phyloP scores from a whole-genome alignment of 345 rosid genomes.

The Geranium rotundifolium region DNA sequence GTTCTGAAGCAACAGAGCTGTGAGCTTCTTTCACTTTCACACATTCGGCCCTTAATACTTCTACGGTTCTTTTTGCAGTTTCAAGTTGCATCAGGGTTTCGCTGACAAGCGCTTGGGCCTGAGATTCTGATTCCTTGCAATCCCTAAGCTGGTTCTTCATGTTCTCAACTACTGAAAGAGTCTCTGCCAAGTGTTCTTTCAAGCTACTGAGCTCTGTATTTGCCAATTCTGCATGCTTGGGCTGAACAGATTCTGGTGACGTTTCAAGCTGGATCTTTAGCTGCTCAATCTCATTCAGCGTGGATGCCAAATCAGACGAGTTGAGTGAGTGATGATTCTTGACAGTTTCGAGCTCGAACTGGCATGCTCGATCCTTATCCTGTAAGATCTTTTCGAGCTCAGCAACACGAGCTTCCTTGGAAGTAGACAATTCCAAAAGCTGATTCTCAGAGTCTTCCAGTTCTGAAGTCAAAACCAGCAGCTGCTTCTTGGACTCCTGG shows the following conservation, averaged over 20 bases:
- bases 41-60: conserved; percentile 46
- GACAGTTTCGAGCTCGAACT: conserved; percentile 90
- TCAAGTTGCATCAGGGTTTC: conserved; percentile 54
- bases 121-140: conserved; percentile 71
- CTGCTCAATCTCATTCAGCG: conserved; percentile 83
- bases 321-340: conserved; percentile 78
- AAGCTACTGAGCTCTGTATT: conserved; percentile 36
- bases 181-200: conserved; percentile 62
- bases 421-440: conserved; percentile 57
- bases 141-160: conserved; percentile 45
- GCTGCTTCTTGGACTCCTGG: conserved; percentile 56
- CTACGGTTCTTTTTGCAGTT: conserved; percentile 47
- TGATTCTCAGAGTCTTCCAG: conserved; percentile 60
- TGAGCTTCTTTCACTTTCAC: conserved; percentile 54
- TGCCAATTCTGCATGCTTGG: neutral
- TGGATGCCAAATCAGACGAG: conserved; percentile 63
- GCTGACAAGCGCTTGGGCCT: conserved; percentile 43
- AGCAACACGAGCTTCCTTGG: conserved; percentile 66
- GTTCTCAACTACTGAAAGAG: conserved; percentile 59
- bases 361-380: conserved; percentile 85
- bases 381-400: conserved; percentile 85
- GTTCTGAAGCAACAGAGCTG: conserved; percentile 37
- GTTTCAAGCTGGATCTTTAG: conserved; percentile 68
- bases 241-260: conserved; percentile 32
- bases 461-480: conserved; percentile 34